phyloP scores from a whole-genome alignment of 2,329 filamentous ascomycete genomes.

The Colletotrichum sojae region DNA sequence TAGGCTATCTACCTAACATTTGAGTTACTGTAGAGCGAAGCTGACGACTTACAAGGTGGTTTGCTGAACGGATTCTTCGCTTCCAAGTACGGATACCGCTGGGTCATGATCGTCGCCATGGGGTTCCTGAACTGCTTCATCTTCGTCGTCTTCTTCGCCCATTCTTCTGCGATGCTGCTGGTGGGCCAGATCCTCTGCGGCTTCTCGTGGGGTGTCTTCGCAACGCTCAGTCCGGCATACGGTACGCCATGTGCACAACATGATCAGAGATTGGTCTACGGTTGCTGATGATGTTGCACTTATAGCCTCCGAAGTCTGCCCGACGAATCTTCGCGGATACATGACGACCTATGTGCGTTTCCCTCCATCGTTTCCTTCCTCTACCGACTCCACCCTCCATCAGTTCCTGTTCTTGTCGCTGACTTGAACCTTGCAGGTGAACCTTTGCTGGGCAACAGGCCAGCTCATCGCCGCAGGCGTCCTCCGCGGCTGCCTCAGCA shows the following conservation, averaged over 20 bases:
- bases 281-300: neutral
- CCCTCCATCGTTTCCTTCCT: too few species aligned
- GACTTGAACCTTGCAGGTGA: conserved; percentile 47
- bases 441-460: conserved; percentile 60
- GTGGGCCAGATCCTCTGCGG: conserved; percentile 63
- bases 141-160: conserved; percentile 65
- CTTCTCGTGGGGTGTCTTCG: conserved; percentile 61
- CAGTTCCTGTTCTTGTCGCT: neutral
- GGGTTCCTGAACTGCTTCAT: conserved; percentile 56
- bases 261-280: rapidly evolving
- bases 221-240: conserved; percentile 59
- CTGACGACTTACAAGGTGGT: conserved; percentile 44
- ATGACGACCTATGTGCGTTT: conserved; percentile 52
- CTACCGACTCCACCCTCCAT: too few species aligned
- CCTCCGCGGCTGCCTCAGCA: conserved; percentile 53
- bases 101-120: conserved; percentile 54
- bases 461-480: conserved; percentile 59
- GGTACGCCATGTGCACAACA: conserved; percentile 38
- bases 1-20: conserved; percentile 51
- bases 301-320: conserved; percentile 57
- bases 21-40: conserved; percentile 44
- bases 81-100: conserved; percentile 58
- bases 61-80: conserved; percentile 59
- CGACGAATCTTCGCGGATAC: conserved; percentile 57
- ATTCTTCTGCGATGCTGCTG: conserved; percentile 57